These are phyloP conservation scores for Tuber indicum DNA, from an alignment of 495 filamentous ascomycete species.

Conservation along the genomic window DNA sequence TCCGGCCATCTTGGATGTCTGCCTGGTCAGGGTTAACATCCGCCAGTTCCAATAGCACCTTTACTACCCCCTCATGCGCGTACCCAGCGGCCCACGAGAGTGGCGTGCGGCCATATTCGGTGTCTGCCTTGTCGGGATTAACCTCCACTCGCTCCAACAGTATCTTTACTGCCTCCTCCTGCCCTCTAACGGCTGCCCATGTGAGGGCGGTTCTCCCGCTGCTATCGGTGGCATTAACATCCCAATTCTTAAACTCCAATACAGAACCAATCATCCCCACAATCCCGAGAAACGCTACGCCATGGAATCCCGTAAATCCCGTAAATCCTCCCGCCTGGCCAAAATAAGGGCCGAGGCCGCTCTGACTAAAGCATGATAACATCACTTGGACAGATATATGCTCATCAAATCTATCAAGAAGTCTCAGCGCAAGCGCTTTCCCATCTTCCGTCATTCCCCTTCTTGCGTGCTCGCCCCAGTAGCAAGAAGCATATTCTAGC, in stretches of 20 bases:
- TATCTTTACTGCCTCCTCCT: neutral
- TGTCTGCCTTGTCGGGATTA: neutral
- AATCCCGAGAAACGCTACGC: neutral
- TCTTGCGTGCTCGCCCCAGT: too few relatives aligned
- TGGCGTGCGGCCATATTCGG: neutral
- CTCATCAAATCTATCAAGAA: too few relatives aligned
- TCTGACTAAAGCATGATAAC: neutral
- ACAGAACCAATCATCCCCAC: neutral
- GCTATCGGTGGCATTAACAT: neutral
- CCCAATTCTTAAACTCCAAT: neutral
- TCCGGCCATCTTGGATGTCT: neutral
- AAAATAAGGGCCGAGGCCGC: too few relatives aligned
- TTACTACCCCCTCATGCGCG: neutral
- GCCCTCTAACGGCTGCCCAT: neutral
- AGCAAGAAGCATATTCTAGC: too few relatives aligned
- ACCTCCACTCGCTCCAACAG: neutral
- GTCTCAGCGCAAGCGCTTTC: too few relatives aligned
- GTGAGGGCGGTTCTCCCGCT: neutral
- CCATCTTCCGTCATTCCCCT: too few relatives aligned
- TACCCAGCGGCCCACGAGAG: neutral
- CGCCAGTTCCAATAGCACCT: neutral
- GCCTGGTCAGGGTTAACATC: neutral
- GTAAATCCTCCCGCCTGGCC: too few relatives aligned
- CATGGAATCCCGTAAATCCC: neutral
- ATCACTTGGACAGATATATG: too few relatives aligned